These are phyloP conservation scores for Cyclotella baltica DNA, from an alignment of 108 stramenopile species.

Conservation along the genomic window DNA sequence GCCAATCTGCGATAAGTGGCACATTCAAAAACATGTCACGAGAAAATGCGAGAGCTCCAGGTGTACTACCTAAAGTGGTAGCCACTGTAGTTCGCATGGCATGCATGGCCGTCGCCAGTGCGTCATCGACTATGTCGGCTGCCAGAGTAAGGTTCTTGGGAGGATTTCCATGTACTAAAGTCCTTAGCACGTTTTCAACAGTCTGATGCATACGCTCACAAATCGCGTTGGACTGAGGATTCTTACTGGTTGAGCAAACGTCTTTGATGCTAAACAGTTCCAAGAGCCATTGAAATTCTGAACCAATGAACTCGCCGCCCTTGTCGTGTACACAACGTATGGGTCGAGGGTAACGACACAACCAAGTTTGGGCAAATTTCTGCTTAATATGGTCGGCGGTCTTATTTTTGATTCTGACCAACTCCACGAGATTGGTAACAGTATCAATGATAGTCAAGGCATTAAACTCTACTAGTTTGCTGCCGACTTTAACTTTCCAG, in stretches of 20 bases:
- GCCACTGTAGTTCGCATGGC: too few species aligned
- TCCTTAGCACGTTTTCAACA: conserved; percentile 27
- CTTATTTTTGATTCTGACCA: conserved; percentile 36
- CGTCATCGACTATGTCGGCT: too few species aligned
- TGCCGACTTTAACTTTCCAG: conserved; percentile 38
- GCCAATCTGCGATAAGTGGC: too few species aligned
- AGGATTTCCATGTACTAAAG: conserved; percentile 36
- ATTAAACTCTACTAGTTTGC: conserved; percentile 23
- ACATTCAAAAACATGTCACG: too few species aligned
- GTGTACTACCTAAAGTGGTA: too few species aligned
- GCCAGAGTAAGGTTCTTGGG: too few species aligned
- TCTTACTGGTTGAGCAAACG: too few species aligned
- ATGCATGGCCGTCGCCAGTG: too few species aligned
- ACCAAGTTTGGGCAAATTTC: conserved; percentile 50
- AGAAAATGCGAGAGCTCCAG: too few species aligned
- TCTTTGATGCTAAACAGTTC: too few species aligned
- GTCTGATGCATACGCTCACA: conserved; percentile 23
- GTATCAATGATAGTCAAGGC: conserved; percentile 59
- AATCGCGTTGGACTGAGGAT: conserved; percentile 20
- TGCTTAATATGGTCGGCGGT: too few species aligned
- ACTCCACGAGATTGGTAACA: conserved; percentile 60
- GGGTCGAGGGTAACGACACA: conserved; percentile 58
- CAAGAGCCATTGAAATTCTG: conserved; percentile 2
- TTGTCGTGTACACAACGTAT: background rate
- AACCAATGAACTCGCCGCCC: too few species aligned